Base-by-base conservation (phyloP, 1,139 yeast genomes). In the Wickerhamomyces sp. region DNA sequence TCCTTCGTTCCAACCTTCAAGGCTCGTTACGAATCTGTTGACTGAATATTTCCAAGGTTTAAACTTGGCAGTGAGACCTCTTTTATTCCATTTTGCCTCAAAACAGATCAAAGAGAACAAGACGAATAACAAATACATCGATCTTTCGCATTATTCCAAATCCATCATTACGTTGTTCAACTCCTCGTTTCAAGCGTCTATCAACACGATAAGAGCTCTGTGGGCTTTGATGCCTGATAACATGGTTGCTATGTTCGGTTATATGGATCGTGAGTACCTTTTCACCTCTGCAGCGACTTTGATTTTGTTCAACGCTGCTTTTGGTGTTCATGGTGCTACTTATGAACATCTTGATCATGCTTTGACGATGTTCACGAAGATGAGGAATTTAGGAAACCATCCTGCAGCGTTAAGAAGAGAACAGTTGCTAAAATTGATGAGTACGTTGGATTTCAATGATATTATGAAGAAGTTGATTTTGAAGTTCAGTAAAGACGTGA, bases 21-120 rank as follows among this genome's bases (percentile, higher is more conserved):
- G 95, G 44, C 62, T 83, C 19, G 76, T 78, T 15, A 87, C 85
- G 8, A 86, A 85, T 53, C 68, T 85, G 48, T 82, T 82, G 78
- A 82, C 93, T 3, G 95, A 85, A 52, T 86, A 84, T 56, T 84
- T 82, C 52, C 93, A 85, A 55, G 94, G 95, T 39, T 72, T 85
- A 54, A 86, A 86, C 49, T 61, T 86, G 31, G 89, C 94, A 0
- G 89, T 86, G 3, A 61, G 95, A 35, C 95, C 95, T 3, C 62
- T 86, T 29, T 58, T 86, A 31, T 81, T 84, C 50, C 93, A 85
- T 57, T 84, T 86, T 57, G 87, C 88, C 0, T 72, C 85, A 10
- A 71, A 78, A 40, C 83, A 85, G 45, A 61, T 78, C 35, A 76
- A 70, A 51, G 75, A 67, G 45, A 64, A 72, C 35, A 72, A 70